phyloP scores from a whole-genome alignment of 129 eudicot species.

The Escallonia rubra region DNA sequence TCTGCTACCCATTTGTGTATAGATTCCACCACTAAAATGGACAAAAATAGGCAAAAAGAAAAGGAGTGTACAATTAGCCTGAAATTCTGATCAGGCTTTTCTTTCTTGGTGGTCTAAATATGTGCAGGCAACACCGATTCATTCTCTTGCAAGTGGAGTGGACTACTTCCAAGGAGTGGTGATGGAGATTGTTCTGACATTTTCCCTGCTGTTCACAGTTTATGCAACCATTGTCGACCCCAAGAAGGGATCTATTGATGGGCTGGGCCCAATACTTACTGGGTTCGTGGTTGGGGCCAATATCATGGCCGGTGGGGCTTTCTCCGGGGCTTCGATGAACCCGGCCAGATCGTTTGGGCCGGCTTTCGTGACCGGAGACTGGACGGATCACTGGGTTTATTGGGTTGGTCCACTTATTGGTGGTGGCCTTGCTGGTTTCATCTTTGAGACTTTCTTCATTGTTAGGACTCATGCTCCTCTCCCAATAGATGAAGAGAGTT shows the following conservation, averaged over 20 bases:
- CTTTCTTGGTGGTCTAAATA: not conserved
- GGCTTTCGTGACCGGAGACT: constrained; percentile 70
- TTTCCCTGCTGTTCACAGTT: constrained; percentile 65
- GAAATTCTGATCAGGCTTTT: no score
- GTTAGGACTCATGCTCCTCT: constrained; percentile 43
- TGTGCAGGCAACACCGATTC: constrained; percentile 69
- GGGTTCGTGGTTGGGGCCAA: constrained; percentile 93
- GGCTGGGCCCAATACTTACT: constrained; percentile 65
- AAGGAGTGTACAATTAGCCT: no score
- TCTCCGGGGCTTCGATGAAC: constrained; percentile 93
- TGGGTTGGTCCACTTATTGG: constrained; percentile 95
- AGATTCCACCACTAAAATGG: no score
- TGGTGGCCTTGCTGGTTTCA: constrained; percentile 73
- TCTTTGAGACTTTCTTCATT: constrained; percentile 67
- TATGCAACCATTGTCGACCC: constrained; percentile 89
- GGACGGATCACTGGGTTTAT: constrained; percentile 89
- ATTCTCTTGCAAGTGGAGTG: constrained; percentile 60
- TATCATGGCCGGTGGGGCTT: constrained; percentile 75
- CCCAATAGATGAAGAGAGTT: constrained; percentile 38
- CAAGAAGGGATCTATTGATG: constrained; percentile 58
- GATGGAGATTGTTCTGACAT: constrained; percentile 84
- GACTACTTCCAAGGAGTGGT: constrained; percentile 64
- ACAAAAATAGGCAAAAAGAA: no score
- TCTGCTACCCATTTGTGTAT: no score
- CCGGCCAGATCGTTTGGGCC: constrained; percentile 97